A percentile compares a stretch with the other conserved stretches of the same genome.
Conservation (phyloP, 83 land plant genomes). For the Larix sibirica region DNA sequence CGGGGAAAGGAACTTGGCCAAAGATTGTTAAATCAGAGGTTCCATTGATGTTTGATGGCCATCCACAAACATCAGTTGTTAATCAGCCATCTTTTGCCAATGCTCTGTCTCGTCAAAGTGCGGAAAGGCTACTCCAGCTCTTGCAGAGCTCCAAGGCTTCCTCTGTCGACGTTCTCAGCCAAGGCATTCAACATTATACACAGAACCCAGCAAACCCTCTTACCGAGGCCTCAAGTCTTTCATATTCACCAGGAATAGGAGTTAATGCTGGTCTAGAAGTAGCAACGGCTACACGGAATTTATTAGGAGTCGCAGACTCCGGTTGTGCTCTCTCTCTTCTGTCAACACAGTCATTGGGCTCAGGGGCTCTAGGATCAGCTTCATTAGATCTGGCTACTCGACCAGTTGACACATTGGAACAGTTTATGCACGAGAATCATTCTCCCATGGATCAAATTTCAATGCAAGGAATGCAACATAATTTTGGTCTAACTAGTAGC, state of each 20-base stretch:
- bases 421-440: constrained; percentile 15
- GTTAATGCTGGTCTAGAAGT: constrained; percentile 24
- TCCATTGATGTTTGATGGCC: neutral
- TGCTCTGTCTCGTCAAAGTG: neutral
- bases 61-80: neutral
- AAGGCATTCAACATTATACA: constrained; percentile 1
- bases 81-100: neutral
- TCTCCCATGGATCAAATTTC: constrained; percentile 10
- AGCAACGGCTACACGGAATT: constrained; percentile 19
- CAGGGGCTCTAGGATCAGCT: constrained; percentile 30
- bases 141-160: constrained; percentile 4
- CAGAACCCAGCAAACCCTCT: neutral
- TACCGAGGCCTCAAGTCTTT: constrained; percentile 11
- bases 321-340: constrained; percentile 82
- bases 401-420: constrained; percentile 16
- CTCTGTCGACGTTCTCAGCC: neutral
- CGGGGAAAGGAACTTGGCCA: constrained; percentile 8
- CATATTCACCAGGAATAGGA: constrained; percentile 33
- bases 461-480: constrained; percentile 17
- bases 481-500: constrained; percentile 16
- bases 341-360: constrained; percentile 53
- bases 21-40: constrained; percentile 1
- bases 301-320: constrained; percentile 34
- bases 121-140: neutral
- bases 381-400: constrained; percentile 21